A percentile compares a stretch with the other conserved stretches of the same genome.
Evolutionary conservation across 2,329 filamentous ascomycete species (phyloP).

Genomic region (Diaporthe velutina): DNA sequence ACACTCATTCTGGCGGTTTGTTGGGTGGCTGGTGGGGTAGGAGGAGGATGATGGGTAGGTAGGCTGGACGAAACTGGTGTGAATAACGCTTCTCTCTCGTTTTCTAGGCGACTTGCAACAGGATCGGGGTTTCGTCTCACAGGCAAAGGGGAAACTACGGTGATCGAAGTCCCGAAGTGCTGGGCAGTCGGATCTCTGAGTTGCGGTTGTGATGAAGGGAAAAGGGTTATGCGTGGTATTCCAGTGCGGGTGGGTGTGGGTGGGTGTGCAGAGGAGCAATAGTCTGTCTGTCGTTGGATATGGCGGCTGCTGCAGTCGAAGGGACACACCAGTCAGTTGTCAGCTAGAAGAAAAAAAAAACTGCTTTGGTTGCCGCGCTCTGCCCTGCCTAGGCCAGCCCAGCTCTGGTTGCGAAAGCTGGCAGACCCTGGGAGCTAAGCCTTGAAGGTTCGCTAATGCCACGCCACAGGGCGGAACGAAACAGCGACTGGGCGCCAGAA

Average conservation of each 20-base stretch:
- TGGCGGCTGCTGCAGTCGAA: constrained; percentile 20
- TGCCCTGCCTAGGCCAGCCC: constrained; percentile 12
- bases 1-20: constrained; percentile 64
- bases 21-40: constrained; percentile 38
- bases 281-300: constrained; percentile 8
- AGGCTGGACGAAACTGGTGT: constrained; percentile 27
- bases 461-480: constrained; percentile 11
- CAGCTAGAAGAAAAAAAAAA: constrained; percentile 14
- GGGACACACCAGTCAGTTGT: neutral
- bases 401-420: constrained; percentile 20
- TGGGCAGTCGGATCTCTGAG: constrained; percentile 17
- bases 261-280: constrained; percentile 4
- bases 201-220: constrained; percentile 12
- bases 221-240: neutral
- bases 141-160: neutral
- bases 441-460: neutral
- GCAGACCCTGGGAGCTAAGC: constrained; percentile 23
- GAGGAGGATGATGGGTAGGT: constrained; percentile 39
- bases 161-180: constrained; percentile 4
- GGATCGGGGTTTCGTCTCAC: neutral
- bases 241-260: neutral
- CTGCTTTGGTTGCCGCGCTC: constrained; percentile 24
- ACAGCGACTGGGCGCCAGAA: constrained; percentile 12
- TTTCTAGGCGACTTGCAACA: neutral
- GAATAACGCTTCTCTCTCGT: constrained; percentile 11